These are phyloP conservation scores for Metarhizium brunneum DNA, from an alignment of 2,329 filamentous ascomycete genomes.

Conservation along the genomic window DNA sequence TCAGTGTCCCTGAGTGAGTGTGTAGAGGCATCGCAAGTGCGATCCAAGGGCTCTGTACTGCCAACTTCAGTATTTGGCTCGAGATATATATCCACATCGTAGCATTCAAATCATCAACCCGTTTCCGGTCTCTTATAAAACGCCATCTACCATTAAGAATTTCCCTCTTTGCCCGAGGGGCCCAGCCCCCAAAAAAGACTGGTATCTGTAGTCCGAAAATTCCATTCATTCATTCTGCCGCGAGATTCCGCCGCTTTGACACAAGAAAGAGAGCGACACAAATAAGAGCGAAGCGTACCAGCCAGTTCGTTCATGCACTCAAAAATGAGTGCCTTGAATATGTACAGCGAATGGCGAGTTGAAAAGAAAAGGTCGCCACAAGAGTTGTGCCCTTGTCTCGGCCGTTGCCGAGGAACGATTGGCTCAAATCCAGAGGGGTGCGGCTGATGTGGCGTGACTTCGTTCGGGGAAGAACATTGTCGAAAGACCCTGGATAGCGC, in stretches of 20 bases:
- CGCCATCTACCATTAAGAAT: conserved; percentile 1
- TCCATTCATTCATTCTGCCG: background rate
- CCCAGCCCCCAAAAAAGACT: conserved; percentile 3
- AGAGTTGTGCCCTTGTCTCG: background rate
- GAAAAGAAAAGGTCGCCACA: background rate
- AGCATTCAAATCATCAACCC: conserved; percentile 17
- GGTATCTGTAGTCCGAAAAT: conserved; percentile 6
- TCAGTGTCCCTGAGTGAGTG: background rate
- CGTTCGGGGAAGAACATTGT: conserved; percentile 45
- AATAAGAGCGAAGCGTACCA: conserved; percentile 1
- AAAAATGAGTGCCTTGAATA: conserved; percentile 16
- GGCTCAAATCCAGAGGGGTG: conserved; percentile 40
- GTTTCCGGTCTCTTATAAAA: conserved; percentile 3
- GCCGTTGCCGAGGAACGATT: background rate
- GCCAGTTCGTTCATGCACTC: background rate
- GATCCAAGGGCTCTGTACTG: background rate
- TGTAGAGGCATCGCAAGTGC: background rate
- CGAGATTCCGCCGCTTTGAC: background rate
- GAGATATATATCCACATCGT: conserved; percentile 13
- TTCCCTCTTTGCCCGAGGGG: conserved; percentile 1
- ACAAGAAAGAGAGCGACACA: background rate
- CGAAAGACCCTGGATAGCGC: conserved; percentile 66
- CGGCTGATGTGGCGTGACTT: conserved; percentile 21
- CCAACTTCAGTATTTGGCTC: background rate
- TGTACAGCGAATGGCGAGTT: conserved; percentile 20